These are phyloP conservation scores for Quercus aquifolioides DNA, from an alignment of 306 rosid species.

Conservation along the genomic window DNA sequence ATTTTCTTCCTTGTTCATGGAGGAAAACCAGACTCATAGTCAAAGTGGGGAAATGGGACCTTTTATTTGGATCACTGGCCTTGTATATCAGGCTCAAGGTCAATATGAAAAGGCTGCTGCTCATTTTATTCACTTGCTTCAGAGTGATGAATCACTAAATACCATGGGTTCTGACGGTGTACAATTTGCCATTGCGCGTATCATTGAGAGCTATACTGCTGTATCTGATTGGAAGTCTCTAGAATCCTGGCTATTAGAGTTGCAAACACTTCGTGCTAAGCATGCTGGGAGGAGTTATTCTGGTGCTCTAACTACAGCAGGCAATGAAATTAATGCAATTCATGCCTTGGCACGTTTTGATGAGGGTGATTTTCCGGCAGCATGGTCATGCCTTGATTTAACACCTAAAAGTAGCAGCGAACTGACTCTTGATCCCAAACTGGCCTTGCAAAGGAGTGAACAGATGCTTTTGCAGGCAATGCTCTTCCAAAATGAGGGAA, in stretches of 20 bases:
- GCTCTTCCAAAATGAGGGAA: slow-evolving; percentile 68
- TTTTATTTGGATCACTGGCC: slow-evolving; percentile 84
- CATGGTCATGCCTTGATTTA: slow-evolving; percentile 94
- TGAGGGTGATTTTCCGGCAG: slow-evolving; percentile 79
- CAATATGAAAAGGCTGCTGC: slow-evolving; percentile 91
- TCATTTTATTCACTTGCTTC: slow-evolving; percentile 76
- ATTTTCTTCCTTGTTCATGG: slow-evolving; percentile 64
- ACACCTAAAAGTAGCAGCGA: slow-evolving; percentile 95
- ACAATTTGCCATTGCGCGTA: slow-evolving; percentile 84
- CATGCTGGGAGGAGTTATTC: slow-evolving; percentile 84
- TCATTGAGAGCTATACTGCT: slow-evolving; percentile 83
- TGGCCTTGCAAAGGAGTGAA: slow-evolving; percentile 95
- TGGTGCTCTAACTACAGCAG: slow-evolving; percentile 91
- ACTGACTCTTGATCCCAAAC: slow-evolving; percentile 88
- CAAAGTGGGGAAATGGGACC: slow-evolving; percentile 43
- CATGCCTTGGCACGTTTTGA: slow-evolving; percentile 91
- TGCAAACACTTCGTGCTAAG: slow-evolving; percentile 92
- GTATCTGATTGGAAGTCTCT: slow-evolving; percentile 93
- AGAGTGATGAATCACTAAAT: slow-evolving; percentile 69
- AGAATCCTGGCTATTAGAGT: slow-evolving; percentile 84
- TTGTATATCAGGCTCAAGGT: slow-evolving; percentile 83
- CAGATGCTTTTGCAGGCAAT: slow-evolving; percentile 96
- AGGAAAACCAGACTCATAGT: slow-evolving; percentile 56
- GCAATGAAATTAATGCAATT: slow-evolving; percentile 90
- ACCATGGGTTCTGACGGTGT: slow-evolving; percentile 89